Base-by-base conservation (phyloP, 148 eudicot genomes). In the Rhododendron ferrugineum region DNA sequence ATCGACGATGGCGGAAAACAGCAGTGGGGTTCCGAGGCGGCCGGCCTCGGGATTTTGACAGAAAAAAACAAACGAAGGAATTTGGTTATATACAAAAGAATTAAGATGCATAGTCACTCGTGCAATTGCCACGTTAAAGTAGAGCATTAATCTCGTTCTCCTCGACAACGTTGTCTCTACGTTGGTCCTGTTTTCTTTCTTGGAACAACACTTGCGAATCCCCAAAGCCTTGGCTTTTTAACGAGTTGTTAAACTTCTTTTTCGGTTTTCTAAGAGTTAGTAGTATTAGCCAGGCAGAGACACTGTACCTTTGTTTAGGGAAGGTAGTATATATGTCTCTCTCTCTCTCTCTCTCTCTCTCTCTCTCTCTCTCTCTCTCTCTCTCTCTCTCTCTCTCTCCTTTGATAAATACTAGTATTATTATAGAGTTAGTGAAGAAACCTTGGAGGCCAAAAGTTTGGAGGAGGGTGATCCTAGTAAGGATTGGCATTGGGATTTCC, bases 101-200 rank as follows among this genome's bases (percentile, higher is more conserved):
- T n/a, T 70, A 5, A 23, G 18, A 30, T n/a, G n/a, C 37, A 30
- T 37, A 30, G 18, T 68, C 18, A 28, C 36, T 9, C 58, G 82
- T 86, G 86, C 70, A 79, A 70, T 49, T 75, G 87, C 84, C 85
- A 47, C 26, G 78, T 44, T 83, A 87, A 85, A 85, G 84, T 30
- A 23, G 28, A 85, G 49, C 92, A 90, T 34, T 20, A 58, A 20
- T 82, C 86, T 84, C 32, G 88, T 20, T 80, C 32, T 85, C 36
- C 78, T 70, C 82, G 70, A 18, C 87, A 70, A 49, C 89, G 74
- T 79, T 88, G 89, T 88, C 85, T 50, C 66, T 68, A 85, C 83
- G 74, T 9, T 28, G 49, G 70, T 58, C 14, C 10, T 54, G 20
- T 54, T 42, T 9, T 56, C 62, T 18, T 52, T 52, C 32, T 4